These are phyloP conservation scores for Stylonectria norvegica DNA, from an alignment of 2,329 filamentous ascomycete genomes.

Conservation along the genomic window DNA sequence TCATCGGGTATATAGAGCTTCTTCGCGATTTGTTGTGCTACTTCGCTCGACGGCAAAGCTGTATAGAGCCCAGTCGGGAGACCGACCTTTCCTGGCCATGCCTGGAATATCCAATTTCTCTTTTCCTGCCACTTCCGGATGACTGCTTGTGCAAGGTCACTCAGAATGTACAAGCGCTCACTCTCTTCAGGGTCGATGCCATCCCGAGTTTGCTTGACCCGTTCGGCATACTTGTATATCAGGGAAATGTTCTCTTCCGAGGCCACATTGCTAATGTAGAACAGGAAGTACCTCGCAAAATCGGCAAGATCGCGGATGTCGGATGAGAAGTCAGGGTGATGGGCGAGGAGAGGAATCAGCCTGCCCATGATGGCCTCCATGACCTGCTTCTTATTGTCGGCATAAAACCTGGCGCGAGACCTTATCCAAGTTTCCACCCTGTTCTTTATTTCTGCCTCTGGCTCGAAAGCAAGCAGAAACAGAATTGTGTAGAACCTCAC, in stretches of 20 bases:
- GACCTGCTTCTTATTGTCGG: slow-evolving; percentile 54
- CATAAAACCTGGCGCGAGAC: slow-evolving; percentile 68
- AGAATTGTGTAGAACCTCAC: slow-evolving; percentile 83
- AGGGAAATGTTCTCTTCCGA: slow-evolving; percentile 83
- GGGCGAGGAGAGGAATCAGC: slow-evolving; percentile 81
- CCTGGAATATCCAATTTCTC: slow-evolving; percentile 81
- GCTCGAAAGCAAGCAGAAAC: slow-evolving; percentile 90
- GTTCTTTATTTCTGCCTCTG: slow-evolving; percentile 66
- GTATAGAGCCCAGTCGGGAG: slow-evolving; percentile 77
- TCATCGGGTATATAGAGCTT: slow-evolving; percentile 80
- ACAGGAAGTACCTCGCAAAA: slow-evolving; percentile 84
- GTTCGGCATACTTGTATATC: slow-evolving; percentile 88
- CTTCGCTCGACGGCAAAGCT: slow-evolving; percentile 69
- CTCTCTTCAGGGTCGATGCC: slow-evolving; percentile 65
- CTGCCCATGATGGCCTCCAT: slow-evolving; percentile 81
- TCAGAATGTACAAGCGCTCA: slow-evolving; percentile 78
- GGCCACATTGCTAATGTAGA: slow-evolving; percentile 79
- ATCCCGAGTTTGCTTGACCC: slow-evolving; percentile 86
- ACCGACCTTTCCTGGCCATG: slow-evolving; percentile 75
- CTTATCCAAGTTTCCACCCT: slow-evolving; percentile 85
- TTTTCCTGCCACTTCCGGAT: slow-evolving; percentile 84
- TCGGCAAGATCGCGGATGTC: slow-evolving; percentile 68
- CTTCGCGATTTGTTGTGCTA: slow-evolving; percentile 80
- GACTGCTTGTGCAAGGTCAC: slow-evolving; percentile 78
- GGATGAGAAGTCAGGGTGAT: slow-evolving; percentile 83